phyloP scores from a whole-genome alignment of 2,329 filamentous ascomycete species.

The Thelonectria blattea region DNA sequence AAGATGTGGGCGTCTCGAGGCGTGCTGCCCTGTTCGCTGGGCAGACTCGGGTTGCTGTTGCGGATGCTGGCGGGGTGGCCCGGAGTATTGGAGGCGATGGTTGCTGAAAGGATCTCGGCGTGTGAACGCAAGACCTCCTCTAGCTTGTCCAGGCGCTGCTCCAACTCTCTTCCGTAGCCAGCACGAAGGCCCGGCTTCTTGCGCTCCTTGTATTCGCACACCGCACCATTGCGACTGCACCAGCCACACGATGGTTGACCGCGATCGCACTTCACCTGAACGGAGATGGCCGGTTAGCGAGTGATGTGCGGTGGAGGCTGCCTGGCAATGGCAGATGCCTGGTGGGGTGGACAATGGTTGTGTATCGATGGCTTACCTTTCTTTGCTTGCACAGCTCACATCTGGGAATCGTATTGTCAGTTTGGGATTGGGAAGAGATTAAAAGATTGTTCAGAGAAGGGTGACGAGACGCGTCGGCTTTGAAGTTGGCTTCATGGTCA shows the following conservation, averaged over 20 bases:
- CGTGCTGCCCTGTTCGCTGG: conserved; percentile 63
- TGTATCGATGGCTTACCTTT: conserved; percentile 61
- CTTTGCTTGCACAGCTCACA: conserved; percentile 82
- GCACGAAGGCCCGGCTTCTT: conserved; percentile 71
- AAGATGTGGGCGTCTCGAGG: conserved; percentile 58
- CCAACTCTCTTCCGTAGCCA: conserved; percentile 74
- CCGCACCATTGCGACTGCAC: conserved; percentile 68
- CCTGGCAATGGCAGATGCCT: neutral
- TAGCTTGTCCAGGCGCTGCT: conserved; percentile 73
- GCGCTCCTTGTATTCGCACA: conserved; percentile 72
- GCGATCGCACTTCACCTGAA: conserved; percentile 75
- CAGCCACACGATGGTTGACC: conserved; percentile 75
- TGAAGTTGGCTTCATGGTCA: conserved; percentile 21
- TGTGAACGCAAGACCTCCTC: conserved; percentile 71
- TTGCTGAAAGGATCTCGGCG: conserved; percentile 68
- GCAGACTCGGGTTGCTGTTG: conserved; percentile 57
- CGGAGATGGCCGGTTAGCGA: conserved; percentile 18
- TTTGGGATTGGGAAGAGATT: conserved; percentile 30
- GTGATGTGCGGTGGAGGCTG: neutral
- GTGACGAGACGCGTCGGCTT: conserved; percentile 20
- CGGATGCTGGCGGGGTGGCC: conserved; percentile 50
- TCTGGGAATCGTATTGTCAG: conserved; percentile 53
- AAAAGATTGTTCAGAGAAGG: conserved; percentile 24
- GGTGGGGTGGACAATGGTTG: conserved; percentile 7
- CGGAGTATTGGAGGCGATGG: conserved; percentile 49